Evolutionary conservation across 306 rosid species (phyloP).

Genomic region (Begonia fuchsioides): DNA sequence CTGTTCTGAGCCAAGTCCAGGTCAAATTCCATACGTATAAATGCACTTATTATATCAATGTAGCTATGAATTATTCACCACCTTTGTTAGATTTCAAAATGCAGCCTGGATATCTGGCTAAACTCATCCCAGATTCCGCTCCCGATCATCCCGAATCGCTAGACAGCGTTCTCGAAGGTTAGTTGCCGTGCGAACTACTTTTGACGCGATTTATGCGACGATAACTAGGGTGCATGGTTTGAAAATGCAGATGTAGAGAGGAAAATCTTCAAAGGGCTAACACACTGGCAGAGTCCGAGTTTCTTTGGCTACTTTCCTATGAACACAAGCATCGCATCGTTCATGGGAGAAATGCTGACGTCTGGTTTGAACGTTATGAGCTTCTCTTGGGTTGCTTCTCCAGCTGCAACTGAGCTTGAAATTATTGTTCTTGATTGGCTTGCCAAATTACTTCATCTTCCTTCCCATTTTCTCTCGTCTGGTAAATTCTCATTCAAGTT

Average conservation of each 20-base stretch:
- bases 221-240: neutral
- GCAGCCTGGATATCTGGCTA: no score
- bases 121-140: neutral
- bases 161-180: no score
- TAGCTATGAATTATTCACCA: no score
- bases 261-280: slow-evolving; percentile 88
- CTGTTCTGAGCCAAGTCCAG: no score
- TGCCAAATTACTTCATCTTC: slow-evolving; percentile 54
- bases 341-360: slow-evolving; percentile 92
- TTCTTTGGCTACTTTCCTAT: slow-evolving; percentile 84
- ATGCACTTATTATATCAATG: no score
- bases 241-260: slow-evolving; percentile 53
- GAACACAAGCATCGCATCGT: slow-evolving; percentile 86
- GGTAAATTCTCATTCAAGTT: slow-evolving; percentile 20
- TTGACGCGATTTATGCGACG: no score
- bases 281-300: slow-evolving; percentile 99
- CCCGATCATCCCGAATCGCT: no score
- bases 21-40: no score
- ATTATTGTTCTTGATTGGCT: slow-evolving; percentile 83
- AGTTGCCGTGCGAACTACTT: no score
- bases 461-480: slow-evolving; percentile 48
- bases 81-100: no score
- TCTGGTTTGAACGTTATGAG: slow-evolving; percentile 84
- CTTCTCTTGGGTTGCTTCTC: slow-evolving; percentile 90
- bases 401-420: slow-evolving; percentile 97